Evolutionary conservation across 208 protist species (phyloP), one percentile per base, ranked within the genome.

Genomic region (Crithidia thermophila): DNA sequence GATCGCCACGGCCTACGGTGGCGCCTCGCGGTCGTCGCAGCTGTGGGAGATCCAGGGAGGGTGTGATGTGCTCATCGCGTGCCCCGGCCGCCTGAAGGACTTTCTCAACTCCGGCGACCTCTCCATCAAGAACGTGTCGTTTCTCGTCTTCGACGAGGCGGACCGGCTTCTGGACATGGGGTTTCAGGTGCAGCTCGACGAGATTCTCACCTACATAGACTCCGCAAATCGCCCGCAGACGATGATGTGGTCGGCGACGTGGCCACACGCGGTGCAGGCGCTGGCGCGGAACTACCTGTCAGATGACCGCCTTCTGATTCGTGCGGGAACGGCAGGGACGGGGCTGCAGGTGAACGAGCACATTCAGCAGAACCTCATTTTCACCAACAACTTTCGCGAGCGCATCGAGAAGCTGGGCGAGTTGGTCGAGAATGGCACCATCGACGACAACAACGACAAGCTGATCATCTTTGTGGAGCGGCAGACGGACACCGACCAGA

Each of bases 121-220:
- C 36, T 84, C 72, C 20, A 77, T 99, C 25, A 65, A 69, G 21
- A 58, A 85, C 25, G 56, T 99, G 18, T 81, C 97, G 50, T 98
- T 98, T 62, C 61, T 99, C 1, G 98, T 99, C 5, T 99, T 99
- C 79, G 99, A 99, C 82, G 99, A 99, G 82, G 99, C 98, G 10
- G 99, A 99, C 86, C 79, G 96, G 14, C 81, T 98, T 52, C 81
- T 98, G 25, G 95, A 98, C 67, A 98, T 98, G 95, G 93, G 95
- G 16, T 97, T 98, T 58, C 74, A 91, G 67, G 68, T 87, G n/a
- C 87, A 96, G 63, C 71, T 98, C 16, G 96, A 99, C 63, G 81
- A 94, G 27, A 99, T 99, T 70, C 30, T 99, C n/a, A 68, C 77
- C 34, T 88, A 90, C 70, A 40, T 87, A 21, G 78, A 87, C 46